A percentile compares a stretch with the other conserved stretches of the same genome.
Evolutionary conservation across 192 early-diverging fungal species (phyloP).

Genomic region (Paraglomus occultum): DNA sequence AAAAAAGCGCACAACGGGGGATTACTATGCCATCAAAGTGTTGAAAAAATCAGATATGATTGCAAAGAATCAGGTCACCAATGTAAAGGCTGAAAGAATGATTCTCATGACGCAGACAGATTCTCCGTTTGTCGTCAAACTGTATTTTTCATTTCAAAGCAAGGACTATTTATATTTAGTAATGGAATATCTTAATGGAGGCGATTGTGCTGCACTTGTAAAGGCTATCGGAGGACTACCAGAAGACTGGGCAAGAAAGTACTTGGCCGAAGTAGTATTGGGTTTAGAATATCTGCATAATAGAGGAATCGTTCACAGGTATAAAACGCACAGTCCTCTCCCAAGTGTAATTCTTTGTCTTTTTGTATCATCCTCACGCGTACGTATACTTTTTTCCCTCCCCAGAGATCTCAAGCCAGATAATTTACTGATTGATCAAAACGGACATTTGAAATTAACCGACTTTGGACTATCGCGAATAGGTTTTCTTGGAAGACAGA

Average conservation of each 20-base stretch:
- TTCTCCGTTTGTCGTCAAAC: constrained; percentile 78
- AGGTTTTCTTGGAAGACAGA: constrained; percentile 79
- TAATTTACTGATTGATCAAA: constrained; percentile 79
- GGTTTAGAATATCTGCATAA: constrained; percentile 79
- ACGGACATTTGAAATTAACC: constrained; percentile 83
- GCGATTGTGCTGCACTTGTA: constrained; percentile 83
- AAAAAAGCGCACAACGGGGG: constrained; percentile 80
- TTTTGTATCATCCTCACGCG: neutral
- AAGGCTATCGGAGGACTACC: constrained; percentile 70
- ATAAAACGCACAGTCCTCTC: constrained; percentile 19
- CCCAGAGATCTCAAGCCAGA: constrained; percentile 84
- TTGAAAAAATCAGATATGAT: constrained; percentile 86
- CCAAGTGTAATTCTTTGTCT: neutral
- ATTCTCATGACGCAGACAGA: constrained; percentile 83
- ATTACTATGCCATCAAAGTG: constrained; percentile 88
- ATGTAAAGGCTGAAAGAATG: constrained; percentile 87
- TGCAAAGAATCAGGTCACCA: constrained; percentile 89
- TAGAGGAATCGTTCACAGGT: constrained; percentile 80
- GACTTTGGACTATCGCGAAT: constrained; percentile 85
- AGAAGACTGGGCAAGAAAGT: constrained; percentile 83
- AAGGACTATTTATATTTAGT: constrained; percentile 84
- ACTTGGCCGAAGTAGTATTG: constrained; percentile 78
- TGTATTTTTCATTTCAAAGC: constrained; percentile 83
- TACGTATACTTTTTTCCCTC: constrained; percentile 30
- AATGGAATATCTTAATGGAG: constrained; percentile 87